These are phyloP conservation scores for Colletotrichum paranaense DNA, from an alignment of 2,329 filamentous ascomycete species.

Conservation along the genomic window DNA sequence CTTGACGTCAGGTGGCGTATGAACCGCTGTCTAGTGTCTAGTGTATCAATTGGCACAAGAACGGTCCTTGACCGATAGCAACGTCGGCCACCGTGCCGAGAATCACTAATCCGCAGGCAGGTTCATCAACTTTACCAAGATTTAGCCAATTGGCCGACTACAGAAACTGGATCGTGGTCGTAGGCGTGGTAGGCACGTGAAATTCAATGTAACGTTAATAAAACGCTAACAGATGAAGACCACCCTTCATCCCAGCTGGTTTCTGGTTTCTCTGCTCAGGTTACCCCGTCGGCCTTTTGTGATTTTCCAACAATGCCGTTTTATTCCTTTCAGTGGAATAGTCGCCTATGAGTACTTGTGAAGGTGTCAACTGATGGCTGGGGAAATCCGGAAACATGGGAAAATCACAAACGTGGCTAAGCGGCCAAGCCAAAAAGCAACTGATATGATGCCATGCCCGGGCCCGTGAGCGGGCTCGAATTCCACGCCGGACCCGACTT, in stretches of 20 bases:
- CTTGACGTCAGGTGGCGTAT: neutral
- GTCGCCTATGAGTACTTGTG: neutral
- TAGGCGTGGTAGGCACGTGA: neutral
- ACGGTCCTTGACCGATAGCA: neutral
- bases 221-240: conserved; percentile 13
- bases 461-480: neutral
- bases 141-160: neutral
- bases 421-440: neutral
- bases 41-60: too few relatives aligned
- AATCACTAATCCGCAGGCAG: neutral
- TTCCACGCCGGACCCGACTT: too few relatives aligned
- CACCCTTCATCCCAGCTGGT: neutral
- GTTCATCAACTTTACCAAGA: neutral
- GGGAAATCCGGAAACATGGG: neutral
- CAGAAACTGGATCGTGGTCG: neutral
- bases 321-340: too few relatives aligned
- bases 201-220: conserved; percentile 26
- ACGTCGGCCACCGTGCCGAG: neutral
- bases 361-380: neutral
- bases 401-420: neutral
- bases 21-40: neutral
- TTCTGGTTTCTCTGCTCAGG: neutral
- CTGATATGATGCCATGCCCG: neutral
- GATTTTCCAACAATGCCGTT: neutral
- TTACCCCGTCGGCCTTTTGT: neutral